Percentiles rank a stretch among this genome's conserved stretches.
Evolutionary conservation across 1,139 yeast species (phyloP).

Genomic region (Geotrichum phurueaensis): DNA sequence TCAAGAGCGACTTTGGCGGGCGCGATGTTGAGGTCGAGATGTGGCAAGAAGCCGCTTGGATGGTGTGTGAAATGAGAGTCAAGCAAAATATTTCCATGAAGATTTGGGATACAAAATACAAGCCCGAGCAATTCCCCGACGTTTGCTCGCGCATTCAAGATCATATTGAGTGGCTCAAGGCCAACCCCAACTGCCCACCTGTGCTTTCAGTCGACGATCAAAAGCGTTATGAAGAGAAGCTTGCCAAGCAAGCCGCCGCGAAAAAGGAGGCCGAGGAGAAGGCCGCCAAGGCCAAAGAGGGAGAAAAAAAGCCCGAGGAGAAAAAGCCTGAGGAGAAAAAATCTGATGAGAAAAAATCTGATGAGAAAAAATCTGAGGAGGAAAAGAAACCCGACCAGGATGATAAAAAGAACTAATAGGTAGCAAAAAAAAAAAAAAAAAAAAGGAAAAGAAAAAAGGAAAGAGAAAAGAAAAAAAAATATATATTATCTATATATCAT

Average conservation of each 20-base stretch:
- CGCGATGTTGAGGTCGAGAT: constrained; percentile 54
- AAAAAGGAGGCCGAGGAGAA: not conserved
- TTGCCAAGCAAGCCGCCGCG: not conserved
- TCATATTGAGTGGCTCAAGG: constrained; percentile 32
- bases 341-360: not conserved
- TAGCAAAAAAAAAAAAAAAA: not conserved
- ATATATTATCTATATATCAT: not conserved
- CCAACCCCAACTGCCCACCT: constrained; percentile 3
- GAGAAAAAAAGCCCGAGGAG: not conserved
- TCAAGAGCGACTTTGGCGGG: constrained; percentile 39
- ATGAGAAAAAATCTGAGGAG: not conserved
- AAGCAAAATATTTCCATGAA: constrained; percentile 40
- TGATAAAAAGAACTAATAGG: not conserved
- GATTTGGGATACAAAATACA: constrained; percentile 41
- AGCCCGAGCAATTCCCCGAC: constrained; percentile 41
- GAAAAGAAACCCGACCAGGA: not conserved
- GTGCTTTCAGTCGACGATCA: constrained; percentile 11
- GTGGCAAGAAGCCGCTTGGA: constrained; percentile 54
- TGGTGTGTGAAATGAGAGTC: constrained; percentile 46
- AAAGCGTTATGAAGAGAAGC: not conserved
- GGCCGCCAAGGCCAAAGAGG: not conserved
- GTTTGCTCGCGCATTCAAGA: constrained; percentile 27
- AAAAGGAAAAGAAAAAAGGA: not conserved
- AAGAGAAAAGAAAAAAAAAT: not conserved
- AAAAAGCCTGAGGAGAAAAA: not conserved